Percentiles rank a stretch among this genome's conserved stretches.
Evolutionary conservation across 108 stramenopile species (phyloP).

Genomic region (Pseudonitzschia multistriata): DNA sequence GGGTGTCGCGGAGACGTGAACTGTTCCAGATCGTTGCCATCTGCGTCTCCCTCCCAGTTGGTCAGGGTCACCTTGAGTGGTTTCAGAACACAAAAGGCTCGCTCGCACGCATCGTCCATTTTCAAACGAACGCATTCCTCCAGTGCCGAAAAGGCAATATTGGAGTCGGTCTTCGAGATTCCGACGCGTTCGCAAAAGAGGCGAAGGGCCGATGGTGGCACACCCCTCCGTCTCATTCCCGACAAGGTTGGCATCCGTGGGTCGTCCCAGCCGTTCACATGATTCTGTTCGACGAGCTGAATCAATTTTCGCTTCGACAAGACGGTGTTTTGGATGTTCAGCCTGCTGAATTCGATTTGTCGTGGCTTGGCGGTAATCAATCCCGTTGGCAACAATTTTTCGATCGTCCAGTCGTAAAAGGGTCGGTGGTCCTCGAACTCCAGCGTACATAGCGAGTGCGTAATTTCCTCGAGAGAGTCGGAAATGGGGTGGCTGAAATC

Average conservation of each 20-base stretch:
- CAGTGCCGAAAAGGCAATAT: constrained; percentile 76
- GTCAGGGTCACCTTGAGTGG: constrained; percentile 85
- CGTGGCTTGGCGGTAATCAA: constrained; percentile 64
- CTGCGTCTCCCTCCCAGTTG: constrained; percentile 66
- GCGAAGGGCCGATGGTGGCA: constrained; percentile 80
- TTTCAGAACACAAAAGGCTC: constrained; percentile 81
- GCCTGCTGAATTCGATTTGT: constrained; percentile 91
- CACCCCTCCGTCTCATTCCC: constrained; percentile 82
- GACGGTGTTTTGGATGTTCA: constrained; percentile 89
- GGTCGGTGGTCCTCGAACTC: constrained; percentile 94
- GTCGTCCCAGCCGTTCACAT: constrained; percentile 88
- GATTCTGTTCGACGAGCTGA: constrained; percentile 74
- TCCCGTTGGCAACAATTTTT: constrained; percentile 65
- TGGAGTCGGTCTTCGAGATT: constrained; percentile 87
- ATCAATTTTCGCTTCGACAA: constrained; percentile 87
- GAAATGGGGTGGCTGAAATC: constrained; percentile 91
- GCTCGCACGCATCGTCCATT: constrained; percentile 73
- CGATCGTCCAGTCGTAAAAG: constrained; percentile 90
- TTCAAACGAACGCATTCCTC: constrained; percentile 85
- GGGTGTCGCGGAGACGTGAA: constrained; percentile 83
- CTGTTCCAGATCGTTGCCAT: constrained; percentile 42
- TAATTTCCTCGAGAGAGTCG: constrained; percentile 87
- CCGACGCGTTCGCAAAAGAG: constrained; percentile 90
- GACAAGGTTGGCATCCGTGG: constrained; percentile 86
- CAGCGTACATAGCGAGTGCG: constrained; percentile 89